Evolutionary conservation across 2,329 filamentous ascomycete genomes (phyloP).

Genomic region (Alternaria arbusti): DNA sequence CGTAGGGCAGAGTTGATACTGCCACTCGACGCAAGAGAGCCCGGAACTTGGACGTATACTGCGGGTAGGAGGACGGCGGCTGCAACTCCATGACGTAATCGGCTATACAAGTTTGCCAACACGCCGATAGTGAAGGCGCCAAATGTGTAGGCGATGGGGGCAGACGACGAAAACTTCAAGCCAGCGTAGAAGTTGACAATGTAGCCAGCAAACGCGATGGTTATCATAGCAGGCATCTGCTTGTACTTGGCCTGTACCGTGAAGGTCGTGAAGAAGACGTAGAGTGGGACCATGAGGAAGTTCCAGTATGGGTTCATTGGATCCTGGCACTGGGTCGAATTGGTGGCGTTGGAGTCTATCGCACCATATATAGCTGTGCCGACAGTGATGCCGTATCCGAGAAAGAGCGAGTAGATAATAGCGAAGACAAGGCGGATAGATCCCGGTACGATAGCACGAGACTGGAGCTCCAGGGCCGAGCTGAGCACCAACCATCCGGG

Average conservation of each 20-base stretch:
- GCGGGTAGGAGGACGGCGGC: constrained; percentile 41
- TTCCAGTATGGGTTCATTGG: constrained; percentile 60
- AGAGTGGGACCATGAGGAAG: constrained; percentile 78
- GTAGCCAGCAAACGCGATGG: constrained; percentile 75
- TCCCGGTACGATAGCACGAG: constrained; percentile 54
- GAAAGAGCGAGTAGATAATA: constrained; percentile 59
- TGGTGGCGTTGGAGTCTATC: constrained; percentile 54
- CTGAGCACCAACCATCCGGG: constrained; percentile 57
- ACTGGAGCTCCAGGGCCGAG: constrained; percentile 56
- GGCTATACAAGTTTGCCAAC: constrained; percentile 78
- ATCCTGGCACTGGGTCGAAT: constrained; percentile 49
- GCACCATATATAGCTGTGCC: constrained; percentile 56
- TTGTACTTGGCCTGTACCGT: constrained; percentile 83
- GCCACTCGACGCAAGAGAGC: constrained; percentile 39
- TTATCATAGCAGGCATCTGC: constrained; percentile 76
- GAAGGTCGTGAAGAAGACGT: constrained; percentile 71
- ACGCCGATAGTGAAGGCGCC: constrained; percentile 78
- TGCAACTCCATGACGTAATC: constrained; percentile 62
- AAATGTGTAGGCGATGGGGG: constrained; percentile 76
- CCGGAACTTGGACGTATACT: constrained; percentile 44
- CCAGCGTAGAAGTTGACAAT: constrained; percentile 77
- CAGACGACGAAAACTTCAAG: constrained; percentile 69
- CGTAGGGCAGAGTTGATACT: constrained; percentile 36
- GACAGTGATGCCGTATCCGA: constrained; percentile 58
- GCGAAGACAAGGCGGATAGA: constrained; percentile 58